These are phyloP conservation scores for Thymus mandschuricus DNA, from an alignment of 257 asterid species.

Conservation along the genomic window DNA sequence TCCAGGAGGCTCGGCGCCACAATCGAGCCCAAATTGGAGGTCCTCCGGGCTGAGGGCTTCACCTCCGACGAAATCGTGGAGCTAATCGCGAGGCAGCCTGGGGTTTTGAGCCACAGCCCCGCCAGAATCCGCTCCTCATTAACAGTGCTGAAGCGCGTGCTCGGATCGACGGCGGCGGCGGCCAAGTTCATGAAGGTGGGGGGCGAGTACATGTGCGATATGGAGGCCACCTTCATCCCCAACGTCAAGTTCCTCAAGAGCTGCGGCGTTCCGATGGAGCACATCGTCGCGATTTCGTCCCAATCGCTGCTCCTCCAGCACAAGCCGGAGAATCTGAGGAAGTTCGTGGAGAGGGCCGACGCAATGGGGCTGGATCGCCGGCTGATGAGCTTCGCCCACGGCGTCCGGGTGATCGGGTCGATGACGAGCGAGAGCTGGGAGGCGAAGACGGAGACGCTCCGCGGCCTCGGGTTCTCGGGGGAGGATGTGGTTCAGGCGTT, in stretches of 20 bases:
- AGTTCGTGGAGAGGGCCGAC: slow-evolving; percentile 33
- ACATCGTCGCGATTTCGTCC: slow-evolving; percentile 5
- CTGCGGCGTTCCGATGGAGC: slow-evolving; percentile 37
- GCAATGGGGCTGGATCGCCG: slow-evolving; percentile 28
- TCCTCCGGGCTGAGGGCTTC: slow-evolving; percentile 40
- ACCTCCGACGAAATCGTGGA: slow-evolving; percentile 25
- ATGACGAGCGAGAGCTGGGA: neutral
- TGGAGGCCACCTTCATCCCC: slow-evolving; percentile 37
- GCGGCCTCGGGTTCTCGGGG: neutral
- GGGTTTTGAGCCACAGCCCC: slow-evolving; percentile 7
- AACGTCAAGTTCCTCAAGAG: slow-evolving; percentile 42
- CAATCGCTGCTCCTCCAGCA: slow-evolving; percentile 36
- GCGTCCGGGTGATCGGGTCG: neutral
- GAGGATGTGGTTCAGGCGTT: neutral
- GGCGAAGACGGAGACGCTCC: neutral
- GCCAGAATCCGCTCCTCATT: slow-evolving; percentile 31
- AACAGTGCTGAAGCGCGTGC: slow-evolving; percentile 26
- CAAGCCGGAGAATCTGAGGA: slow-evolving; percentile 37
- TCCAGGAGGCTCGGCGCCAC: slow-evolving; percentile 29
- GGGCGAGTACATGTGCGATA: slow-evolving; percentile 27
- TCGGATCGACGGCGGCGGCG: slow-evolving; percentile 34
- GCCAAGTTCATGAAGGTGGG: slow-evolving; percentile 28
- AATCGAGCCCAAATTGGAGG: slow-evolving; percentile 43
- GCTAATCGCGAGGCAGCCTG: too few relatives aligned
- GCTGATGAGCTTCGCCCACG: neutral